phyloP scores from a whole-genome alignment of 1,284 basidiomycete genomes.

The Marasmius tenuissimus region DNA sequence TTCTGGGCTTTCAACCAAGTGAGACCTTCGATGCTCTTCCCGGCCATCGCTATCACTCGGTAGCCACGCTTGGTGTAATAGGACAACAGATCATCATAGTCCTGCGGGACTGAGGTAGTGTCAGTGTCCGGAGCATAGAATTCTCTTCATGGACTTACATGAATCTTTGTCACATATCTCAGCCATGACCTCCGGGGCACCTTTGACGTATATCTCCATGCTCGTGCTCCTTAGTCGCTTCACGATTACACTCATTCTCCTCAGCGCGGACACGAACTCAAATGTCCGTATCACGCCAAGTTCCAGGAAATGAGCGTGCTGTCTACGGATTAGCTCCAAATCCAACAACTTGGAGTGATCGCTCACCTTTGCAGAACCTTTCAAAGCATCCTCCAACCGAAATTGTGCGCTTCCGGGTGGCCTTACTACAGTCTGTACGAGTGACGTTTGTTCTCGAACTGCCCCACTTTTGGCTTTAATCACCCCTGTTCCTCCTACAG shows the following conservation, averaged over 20 bases:
- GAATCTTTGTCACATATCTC: slow-evolving; percentile 92
- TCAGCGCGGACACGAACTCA: slow-evolving; percentile 92
- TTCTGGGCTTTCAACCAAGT: slow-evolving; percentile 98
- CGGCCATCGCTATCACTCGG: slow-evolving; percentile 97
- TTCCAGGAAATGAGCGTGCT: slow-evolving; percentile 96
- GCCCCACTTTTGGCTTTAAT: slow-evolving; percentile 66
- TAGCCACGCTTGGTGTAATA: slow-evolving; percentile 98
- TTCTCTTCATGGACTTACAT: slow-evolving; percentile 52
- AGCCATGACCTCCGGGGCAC: slow-evolving; percentile 96
- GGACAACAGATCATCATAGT: slow-evolving; percentile 95
- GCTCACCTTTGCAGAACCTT: slow-evolving; percentile 71
- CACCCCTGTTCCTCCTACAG: slow-evolving; percentile 59
- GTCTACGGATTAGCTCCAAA: slow-evolving; percentile 1
- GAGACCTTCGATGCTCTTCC: slow-evolving; percentile 91
- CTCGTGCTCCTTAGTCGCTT: slow-evolving; percentile 91
- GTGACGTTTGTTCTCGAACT: slow-evolving; percentile 78
- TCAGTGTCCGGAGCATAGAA: slow-evolving; percentile 4
- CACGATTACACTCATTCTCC: slow-evolving; percentile 97
- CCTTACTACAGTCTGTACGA: slow-evolving; percentile 96
- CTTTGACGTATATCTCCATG: slow-evolving; percentile 99
- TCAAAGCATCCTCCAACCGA: slow-evolving; percentile 90
- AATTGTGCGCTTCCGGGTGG: slow-evolving; percentile 92
- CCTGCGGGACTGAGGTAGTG: slow-evolving; percentile 75
- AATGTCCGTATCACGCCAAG: slow-evolving; percentile 95
- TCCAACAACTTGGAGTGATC: neutral